phyloP scores from a whole-genome alignment of 2,329 filamentous ascomycete species.

The Rutstroemia sydowiana region DNA sequence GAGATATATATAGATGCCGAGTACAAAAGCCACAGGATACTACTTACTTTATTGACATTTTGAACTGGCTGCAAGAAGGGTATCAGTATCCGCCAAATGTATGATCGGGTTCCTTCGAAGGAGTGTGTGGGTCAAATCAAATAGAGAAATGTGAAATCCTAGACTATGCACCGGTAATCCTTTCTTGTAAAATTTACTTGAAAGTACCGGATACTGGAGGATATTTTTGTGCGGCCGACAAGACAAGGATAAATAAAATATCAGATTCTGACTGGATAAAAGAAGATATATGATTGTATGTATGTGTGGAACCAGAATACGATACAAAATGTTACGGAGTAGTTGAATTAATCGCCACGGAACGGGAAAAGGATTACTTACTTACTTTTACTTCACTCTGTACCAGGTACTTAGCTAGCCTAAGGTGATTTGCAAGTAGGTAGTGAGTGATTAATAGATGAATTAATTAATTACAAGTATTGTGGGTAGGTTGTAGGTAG shows the following conservation, averaged over 20 bases:
- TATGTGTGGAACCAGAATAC: not conserved
- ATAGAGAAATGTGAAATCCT: not conserved
- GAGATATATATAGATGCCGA: too few species aligned
- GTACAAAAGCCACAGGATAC: conserved; percentile 2
- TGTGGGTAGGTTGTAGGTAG: too few species aligned
- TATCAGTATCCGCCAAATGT: conserved; percentile 5
- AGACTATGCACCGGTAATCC: conserved; percentile 1
- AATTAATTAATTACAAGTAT: too few species aligned
- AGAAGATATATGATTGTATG: not conserved
- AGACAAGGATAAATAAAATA: not conserved
- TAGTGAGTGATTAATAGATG: too few species aligned
- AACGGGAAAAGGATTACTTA: not conserved
- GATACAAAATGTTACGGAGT: not conserved
- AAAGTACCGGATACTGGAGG: not conserved
- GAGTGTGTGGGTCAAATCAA: conserved; percentile 7
- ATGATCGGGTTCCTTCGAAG: conserved; percentile 6
- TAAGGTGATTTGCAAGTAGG: too few species aligned
- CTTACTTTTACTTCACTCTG: too few species aligned
- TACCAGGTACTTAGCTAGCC: too few species aligned
- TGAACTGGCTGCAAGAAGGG: conserved; percentile 8
- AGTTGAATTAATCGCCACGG: not conserved
- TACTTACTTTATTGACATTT: conserved; percentile 12
- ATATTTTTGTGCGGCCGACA: not conserved
- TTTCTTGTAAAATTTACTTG: not conserved
- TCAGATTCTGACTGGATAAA: not conserved